Conservation (phyloP, 208 protist species). For the Blechomonas ayalai region DNA sequence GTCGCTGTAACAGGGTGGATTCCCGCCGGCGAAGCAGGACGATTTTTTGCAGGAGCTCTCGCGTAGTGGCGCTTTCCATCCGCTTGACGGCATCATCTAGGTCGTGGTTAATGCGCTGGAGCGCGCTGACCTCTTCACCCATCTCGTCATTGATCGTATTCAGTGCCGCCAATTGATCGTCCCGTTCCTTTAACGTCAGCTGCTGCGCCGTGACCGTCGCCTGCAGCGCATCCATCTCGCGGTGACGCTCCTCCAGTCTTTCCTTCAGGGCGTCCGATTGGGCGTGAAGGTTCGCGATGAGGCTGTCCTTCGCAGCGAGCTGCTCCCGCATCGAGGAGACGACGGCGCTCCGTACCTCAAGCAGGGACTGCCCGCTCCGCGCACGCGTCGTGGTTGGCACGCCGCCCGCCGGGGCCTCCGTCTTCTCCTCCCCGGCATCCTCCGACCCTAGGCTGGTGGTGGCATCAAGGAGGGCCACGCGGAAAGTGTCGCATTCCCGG, state of each 20-base stretch:
- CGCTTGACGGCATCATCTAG: constrained; percentile 26
- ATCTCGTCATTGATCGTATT: constrained; percentile 60
- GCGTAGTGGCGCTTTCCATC: constrained; percentile 16
- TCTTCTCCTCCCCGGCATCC: constrained; percentile 4
- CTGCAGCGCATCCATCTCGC: constrained; percentile 23
- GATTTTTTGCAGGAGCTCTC: constrained; percentile 76
- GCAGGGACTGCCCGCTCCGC: constrained; percentile 3
- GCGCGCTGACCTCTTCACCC: constrained; percentile 20
- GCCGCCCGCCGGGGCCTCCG: background rate
- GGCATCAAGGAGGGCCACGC: constrained; percentile 58
- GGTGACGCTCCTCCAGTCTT: constrained; percentile 4
- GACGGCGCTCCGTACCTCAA: constrained; percentile 19
- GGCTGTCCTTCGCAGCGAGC: constrained; percentile 54
- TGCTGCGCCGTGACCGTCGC: constrained; percentile 8
- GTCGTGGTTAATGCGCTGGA: constrained; percentile 51
- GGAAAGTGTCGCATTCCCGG: constrained; percentile 74
- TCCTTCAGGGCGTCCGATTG: constrained; percentile 20
- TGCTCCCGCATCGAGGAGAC: constrained; percentile 65
- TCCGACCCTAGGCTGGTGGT: constrained; percentile 1
- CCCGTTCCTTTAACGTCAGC: constrained; percentile 4
- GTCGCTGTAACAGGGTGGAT: constrained; percentile 62
- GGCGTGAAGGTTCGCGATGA: constrained; percentile 54
- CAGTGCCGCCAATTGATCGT: constrained; percentile 28
- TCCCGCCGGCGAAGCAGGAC: constrained; percentile 77
- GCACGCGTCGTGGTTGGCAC: background rate